A percentile compares a stretch with the other conserved stretches of the same genome.
Evolutionary conservation across 768 basidiomycete species (phyloP).

Genomic region (Mycena crocata): DNA sequence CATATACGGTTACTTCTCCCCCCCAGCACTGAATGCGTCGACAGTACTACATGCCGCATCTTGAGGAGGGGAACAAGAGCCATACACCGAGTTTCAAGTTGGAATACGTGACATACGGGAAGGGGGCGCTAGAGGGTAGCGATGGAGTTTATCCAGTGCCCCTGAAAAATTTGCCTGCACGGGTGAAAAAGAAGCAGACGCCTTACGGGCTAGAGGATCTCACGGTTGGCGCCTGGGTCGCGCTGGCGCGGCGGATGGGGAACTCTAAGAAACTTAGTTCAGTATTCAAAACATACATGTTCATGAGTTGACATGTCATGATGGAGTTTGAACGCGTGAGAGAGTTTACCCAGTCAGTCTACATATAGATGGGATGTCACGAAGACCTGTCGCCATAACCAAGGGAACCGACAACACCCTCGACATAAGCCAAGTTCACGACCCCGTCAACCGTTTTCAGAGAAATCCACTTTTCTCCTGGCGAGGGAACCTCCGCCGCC

Average conservation of each 20-base stretch:
- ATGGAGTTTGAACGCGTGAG: neutral
- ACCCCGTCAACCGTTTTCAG: too few species aligned
- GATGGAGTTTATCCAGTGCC: constrained; percentile 64
- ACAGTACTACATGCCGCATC: constrained; percentile 76
- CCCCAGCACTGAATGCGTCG: constrained; percentile 20
- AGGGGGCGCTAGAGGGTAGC: constrained; percentile 37
- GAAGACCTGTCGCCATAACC: too few species aligned
- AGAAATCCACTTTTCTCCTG: constrained; percentile 1
- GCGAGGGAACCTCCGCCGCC: constrained; percentile 22
- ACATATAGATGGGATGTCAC: neutral
- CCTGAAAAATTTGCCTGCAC: constrained; percentile 62
- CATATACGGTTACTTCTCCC: too few species aligned
- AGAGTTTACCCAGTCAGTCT: neutral
- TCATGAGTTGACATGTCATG: too few species aligned
- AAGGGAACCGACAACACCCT: too few species aligned
- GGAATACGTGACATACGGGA: constrained; percentile 81
- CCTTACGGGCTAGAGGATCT: constrained; percentile 83
- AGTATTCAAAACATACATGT: constrained; percentile 82
- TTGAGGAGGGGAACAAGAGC: constrained; percentile 60
- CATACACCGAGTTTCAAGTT: constrained; percentile 73
- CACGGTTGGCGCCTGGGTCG: constrained; percentile 81
- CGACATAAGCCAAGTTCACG: too few species aligned
- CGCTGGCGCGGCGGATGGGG: constrained; percentile 72
- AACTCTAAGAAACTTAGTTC: constrained; percentile 65
- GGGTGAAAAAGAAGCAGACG: constrained; percentile 61